phyloP scores from a whole-genome alignment of 2,329 filamentous ascomycete species.

The Botryotinia globosa region DNA sequence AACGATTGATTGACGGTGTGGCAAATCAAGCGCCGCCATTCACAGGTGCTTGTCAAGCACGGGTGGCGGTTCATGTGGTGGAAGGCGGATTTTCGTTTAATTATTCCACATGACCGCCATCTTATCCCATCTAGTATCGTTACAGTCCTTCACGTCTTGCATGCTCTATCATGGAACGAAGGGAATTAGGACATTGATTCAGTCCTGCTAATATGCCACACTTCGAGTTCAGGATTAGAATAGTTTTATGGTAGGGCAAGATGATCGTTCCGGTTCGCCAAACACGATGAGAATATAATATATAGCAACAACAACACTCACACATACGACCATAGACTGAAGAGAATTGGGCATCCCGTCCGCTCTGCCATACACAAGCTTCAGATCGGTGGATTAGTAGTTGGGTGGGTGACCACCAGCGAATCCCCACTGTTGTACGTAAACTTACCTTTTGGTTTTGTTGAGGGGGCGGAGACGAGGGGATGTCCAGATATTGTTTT shows the following conservation, averaged over 20 bases:
- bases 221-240: neutral
- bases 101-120: neutral
- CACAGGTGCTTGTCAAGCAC: no score
- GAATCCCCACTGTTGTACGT: neutral
- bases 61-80: neutral
- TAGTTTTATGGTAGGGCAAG: neutral
- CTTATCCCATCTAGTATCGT: neutral
- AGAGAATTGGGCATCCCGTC: neutral
- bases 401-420: neutral
- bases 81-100: neutral
- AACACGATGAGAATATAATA: neutral
- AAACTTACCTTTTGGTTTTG: neutral
- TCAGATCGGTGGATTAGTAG: neutral
- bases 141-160: neutral
- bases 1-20: neutral
- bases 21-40: no score
- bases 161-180: neutral
- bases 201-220: neutral
- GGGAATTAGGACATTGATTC: neutral
- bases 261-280: neutral
- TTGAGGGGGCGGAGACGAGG: neutral
- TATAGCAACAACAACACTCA: rapidly evolving
- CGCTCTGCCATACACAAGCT: neutral
- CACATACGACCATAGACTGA: neutral
- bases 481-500: neutral